Base-by-base conservation (phyloP, 768 basidiomycete species). In the Suillus hirtellus region DNA sequence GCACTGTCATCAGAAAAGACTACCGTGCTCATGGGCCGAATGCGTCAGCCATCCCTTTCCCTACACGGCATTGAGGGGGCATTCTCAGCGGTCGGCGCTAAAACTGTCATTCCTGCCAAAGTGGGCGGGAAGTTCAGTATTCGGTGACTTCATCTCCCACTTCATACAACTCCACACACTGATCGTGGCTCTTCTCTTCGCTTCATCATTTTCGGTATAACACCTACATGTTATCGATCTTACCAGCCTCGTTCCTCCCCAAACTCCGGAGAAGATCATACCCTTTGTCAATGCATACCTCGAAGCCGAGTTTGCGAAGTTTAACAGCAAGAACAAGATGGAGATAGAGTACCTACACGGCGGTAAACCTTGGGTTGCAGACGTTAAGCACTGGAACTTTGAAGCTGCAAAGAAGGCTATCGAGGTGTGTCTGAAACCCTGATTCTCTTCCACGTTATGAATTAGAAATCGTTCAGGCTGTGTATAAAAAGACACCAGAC, bases 51-150 rank as follows among this genome's bases (percentile, higher is more conserved):
- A 2, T 90, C 89, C 63, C 83, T 99, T 65, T 95, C 93, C 2
- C 78, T 99, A 31, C 96, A 99, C 73, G 96, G 96, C 12, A 96
- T 99, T 69, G 93, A 97, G 76, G 95, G 96, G 56, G 96, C 95
- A 1, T 97, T 96, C 80, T 92, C 85, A 61, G 87, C 86, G 0
- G 82, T 85, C 0, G 93, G 93, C 2, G 86, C 83, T 21, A 95
- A 94, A 85, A 98, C 96, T 0, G 96, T 98, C 70, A 99, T 98
- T 63, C 96, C 96, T 0, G 93, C 94, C 38, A 88, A 88, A 64
- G 93, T 91, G 11, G 75, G 84, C 42, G 95, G 95, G 50, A 97
- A 97, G 77, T 99, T 97, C 82, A 95, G 93, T 70, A 92, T 99
- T 75, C 91, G 96, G 81, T 90, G 75, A 35, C 84, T 75, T 17